These are phyloP conservation scores for Metarhizium sp. DNA, from an alignment of 2,329 filamentous ascomycete genomes.

Conservation along the genomic window DNA sequence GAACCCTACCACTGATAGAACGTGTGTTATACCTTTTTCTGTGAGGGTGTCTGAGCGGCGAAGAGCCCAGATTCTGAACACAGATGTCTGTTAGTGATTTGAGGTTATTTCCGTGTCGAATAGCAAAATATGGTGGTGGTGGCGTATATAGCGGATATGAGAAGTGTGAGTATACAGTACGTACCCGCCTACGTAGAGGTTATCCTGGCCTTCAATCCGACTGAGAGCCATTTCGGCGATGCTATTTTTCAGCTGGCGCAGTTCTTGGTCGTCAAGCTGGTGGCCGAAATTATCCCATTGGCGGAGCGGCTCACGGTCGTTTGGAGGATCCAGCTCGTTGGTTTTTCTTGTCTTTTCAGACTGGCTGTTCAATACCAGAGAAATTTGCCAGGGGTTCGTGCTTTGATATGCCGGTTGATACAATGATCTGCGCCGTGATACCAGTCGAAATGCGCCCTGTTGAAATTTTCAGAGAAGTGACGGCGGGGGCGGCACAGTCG, in stretches of 20 bases:
- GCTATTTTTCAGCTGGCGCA: conserved; percentile 8
- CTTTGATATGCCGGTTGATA: too few relatives aligned
- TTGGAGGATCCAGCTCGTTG: not conserved
- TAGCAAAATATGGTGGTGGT: not conserved
- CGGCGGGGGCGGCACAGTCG: too few relatives aligned
- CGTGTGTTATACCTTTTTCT: conserved; percentile 73
- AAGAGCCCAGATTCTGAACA: conserved; percentile 65
- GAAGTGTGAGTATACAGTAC: conserved; percentile 8
- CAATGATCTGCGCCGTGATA: too few relatives aligned
- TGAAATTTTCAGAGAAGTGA: too few relatives aligned
- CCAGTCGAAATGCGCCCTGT: too few relatives aligned
- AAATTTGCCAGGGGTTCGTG: too few relatives aligned
- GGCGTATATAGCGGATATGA: not conserved
- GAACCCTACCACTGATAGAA: conserved; percentile 72
- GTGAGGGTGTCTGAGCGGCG: conserved; percentile 60
- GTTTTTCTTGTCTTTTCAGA: too few relatives aligned
- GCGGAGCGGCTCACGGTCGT: not conserved
- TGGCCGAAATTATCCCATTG: conserved; percentile 9
- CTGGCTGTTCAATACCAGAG: too few relatives aligned
- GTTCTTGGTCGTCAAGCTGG: conserved; percentile 5
- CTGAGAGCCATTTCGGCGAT: conserved; percentile 32
- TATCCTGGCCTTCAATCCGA: conserved; percentile 30
- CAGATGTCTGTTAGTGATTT: too few relatives aligned
- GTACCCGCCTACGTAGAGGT: conserved; percentile 31
- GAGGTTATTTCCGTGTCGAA: not conserved